Percentiles rank a stretch among this genome's conserved stretches.
phyloP scores from a whole-genome alignment of 148 eudicot genomes.

The Simmondsia chinensis region DNA sequence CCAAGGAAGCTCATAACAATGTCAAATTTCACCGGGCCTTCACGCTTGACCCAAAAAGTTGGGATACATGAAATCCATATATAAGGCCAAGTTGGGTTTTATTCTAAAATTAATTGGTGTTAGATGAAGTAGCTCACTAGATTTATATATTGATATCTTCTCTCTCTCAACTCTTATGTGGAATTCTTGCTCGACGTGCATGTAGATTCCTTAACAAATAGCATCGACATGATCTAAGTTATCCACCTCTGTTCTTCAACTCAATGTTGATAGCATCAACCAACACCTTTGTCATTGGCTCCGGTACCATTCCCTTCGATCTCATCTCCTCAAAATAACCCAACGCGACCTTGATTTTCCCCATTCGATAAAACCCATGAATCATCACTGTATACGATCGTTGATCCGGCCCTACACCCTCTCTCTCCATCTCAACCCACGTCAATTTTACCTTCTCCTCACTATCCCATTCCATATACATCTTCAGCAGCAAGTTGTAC shows the following conservation, averaged over 20 bases:
- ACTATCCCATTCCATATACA: conserved; percentile 59
- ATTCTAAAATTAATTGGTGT: no score
- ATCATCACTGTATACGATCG: conserved; percentile 66
- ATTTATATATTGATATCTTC: no score
- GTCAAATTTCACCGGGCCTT: no score
- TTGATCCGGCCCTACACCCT: conserved; percentile 69
- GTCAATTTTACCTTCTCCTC: conserved; percentile 33
- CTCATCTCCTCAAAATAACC: conserved; percentile 49
- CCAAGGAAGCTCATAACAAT: no score
- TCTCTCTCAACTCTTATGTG: no score
- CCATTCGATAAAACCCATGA: conserved; percentile 52
- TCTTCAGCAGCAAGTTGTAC: conserved; percentile 58
- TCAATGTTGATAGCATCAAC: conserved; percentile 44
- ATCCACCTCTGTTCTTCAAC: conserved; percentile 22
- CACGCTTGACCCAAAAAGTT: no score
- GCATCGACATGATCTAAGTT: no score
- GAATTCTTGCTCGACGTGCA: no score
- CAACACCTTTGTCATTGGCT: conserved; percentile 46
- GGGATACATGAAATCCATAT: no score
- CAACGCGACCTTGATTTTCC: conserved; percentile 44
- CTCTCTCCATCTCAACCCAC: conserved; percentile 63
- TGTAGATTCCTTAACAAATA: no score
- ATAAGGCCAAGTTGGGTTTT: no score
- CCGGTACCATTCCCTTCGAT: conserved; percentile 57
- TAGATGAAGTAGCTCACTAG: no score